These are phyloP conservation scores for Hypoxylon sp. DNA, from an alignment of 2,329 filamentous ascomycete species.

Conservation along the genomic window DNA sequence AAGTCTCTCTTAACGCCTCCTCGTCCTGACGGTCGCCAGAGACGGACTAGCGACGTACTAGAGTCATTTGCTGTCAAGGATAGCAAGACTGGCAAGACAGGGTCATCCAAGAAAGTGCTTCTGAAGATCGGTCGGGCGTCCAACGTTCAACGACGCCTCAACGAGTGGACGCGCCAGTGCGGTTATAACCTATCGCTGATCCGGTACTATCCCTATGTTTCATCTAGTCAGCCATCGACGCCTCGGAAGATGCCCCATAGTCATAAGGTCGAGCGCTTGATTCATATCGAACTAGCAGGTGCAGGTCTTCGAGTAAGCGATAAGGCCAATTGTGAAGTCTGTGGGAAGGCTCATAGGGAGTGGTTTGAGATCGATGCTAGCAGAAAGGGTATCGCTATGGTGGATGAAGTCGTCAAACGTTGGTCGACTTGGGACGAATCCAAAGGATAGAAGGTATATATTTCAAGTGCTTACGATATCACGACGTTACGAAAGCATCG, in stretches of 20 bases:
- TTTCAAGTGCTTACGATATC: constrained; percentile 7
- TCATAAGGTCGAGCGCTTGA: constrained; percentile 87
- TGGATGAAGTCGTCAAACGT: constrained; percentile 78
- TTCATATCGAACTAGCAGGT: constrained; percentile 88
- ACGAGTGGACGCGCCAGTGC: constrained; percentile 94
- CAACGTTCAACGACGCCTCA: constrained; percentile 91
- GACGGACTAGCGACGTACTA: constrained; percentile 69
- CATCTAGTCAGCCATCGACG: constrained; percentile 57
- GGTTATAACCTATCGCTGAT: constrained; percentile 89
- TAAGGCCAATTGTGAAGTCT: constrained; percentile 75
- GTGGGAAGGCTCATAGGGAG: constrained; percentile 88
- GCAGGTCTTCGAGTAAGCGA: constrained; percentile 67
- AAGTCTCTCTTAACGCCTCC: constrained; percentile 70
- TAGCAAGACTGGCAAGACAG: constrained; percentile 44
- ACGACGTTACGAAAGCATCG: constrained; percentile 21
- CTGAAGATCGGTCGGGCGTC: constrained; percentile 76
- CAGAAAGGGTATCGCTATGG: constrained; percentile 75
- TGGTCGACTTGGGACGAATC: constrained; percentile 89
- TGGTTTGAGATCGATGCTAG: constrained; percentile 93
- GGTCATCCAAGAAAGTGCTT: constrained; percentile 67
- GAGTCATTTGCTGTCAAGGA: constrained; percentile 61
- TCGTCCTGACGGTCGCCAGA: constrained; percentile 55
- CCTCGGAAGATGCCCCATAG: constrained; percentile 84
- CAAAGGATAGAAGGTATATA: constrained; percentile 19
- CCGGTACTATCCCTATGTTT: constrained; percentile 88